Percentiles rank a stretch among this genome's conserved stretches.
Evolutionary conservation across 2,329 filamentous ascomycete genomes (phyloP).

Genomic region (Fusarium verrucosum): DNA sequence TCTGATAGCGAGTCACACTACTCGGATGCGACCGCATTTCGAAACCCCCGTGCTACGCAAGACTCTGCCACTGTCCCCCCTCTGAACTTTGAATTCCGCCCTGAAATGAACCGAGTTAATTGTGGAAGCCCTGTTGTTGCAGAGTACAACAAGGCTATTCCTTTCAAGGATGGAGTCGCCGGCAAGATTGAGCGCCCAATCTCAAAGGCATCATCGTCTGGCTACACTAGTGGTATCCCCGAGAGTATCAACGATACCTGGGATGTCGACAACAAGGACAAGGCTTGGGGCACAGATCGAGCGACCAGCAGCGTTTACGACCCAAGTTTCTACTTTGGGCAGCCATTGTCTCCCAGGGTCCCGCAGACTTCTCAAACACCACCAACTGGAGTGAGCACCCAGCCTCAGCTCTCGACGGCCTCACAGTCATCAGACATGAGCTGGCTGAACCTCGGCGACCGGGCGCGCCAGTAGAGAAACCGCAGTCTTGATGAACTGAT

Average conservation of each 20-base stretch:
- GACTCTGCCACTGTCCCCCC: conserved; percentile 77
- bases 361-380: conserved; percentile 44
- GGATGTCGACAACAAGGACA: conserved; percentile 58
- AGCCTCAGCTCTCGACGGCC: conserved; percentile 62
- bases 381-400: conserved; percentile 54
- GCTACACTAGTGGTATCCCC: conserved; percentile 72
- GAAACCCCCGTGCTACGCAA: conserved; percentile 62
- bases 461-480: conserved; percentile 42
- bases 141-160: conserved; percentile 61
- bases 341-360: conserved; percentile 52
- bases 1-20: conserved; percentile 68
- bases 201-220: conserved; percentile 61
- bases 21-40: conserved; percentile 48
- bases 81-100: conserved; percentile 70
- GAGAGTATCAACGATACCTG: conserved; percentile 69
- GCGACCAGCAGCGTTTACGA: conserved; percentile 64
- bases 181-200: conserved; percentile 68
- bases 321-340: conserved; percentile 55
- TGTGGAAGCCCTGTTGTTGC: conserved; percentile 76
- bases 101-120: conserved; percentile 71
- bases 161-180: conserved; percentile 65
- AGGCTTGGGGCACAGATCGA: conserved; percentile 61
- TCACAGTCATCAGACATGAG: conserved; percentile 74
- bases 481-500: conserved; percentile 33
- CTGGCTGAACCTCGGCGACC: conserved; percentile 77